phyloP scores from a whole-genome alignment of 352 stramenopile genomes.

The Phytophthora sansomeana region DNA sequence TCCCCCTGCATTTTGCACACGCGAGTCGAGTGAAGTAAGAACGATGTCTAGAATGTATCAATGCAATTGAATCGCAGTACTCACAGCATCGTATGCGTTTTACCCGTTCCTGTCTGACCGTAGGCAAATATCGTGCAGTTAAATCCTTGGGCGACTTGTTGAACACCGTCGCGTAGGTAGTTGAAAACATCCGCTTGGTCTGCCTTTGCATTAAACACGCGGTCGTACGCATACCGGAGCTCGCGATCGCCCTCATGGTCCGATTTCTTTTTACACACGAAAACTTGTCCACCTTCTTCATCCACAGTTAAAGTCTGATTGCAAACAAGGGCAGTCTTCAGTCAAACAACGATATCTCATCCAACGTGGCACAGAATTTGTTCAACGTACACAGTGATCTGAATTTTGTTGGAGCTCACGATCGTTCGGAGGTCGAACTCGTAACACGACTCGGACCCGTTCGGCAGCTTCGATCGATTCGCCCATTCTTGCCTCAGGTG shows the following conservation, averaged over 20 bases:
- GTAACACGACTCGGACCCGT: conserved; percentile 79
- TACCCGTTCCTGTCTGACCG: conserved; percentile 90
- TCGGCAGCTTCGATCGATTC: conserved; percentile 50
- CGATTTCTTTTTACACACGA: conserved; percentile 62
- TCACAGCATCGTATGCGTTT: conserved; percentile 92
- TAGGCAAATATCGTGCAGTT: conserved; percentile 94
- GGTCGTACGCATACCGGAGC: conserved; percentile 72
- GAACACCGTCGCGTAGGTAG: conserved; percentile 72
- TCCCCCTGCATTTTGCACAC: conserved; percentile 39
- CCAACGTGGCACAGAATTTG: not conserved
- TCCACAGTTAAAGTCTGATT: conserved; percentile 50
- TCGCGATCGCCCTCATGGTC: conserved; percentile 54
- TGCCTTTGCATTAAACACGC: conserved; percentile 66
- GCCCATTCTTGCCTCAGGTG: conserved; percentile 34
- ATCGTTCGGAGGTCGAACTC: conserved; percentile 81
- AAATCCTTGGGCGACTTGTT: conserved; percentile 86
- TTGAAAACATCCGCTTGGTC: conserved; percentile 81
- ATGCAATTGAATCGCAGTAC: conserved; percentile 9
- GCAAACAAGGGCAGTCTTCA: not conserved
- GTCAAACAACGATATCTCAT: not conserved
- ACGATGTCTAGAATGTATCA: not conserved
- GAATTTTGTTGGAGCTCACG: conserved; percentile 53
- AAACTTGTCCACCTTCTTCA: conserved; percentile 38
- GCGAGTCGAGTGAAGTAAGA: not conserved
- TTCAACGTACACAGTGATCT: conserved; percentile 37